A percentile compares a stretch with the other conserved stretches of the same genome.
phyloP scores from a whole-genome alignment of 305 asterid genomes.

The Fraxinus angustifolia region DNA sequence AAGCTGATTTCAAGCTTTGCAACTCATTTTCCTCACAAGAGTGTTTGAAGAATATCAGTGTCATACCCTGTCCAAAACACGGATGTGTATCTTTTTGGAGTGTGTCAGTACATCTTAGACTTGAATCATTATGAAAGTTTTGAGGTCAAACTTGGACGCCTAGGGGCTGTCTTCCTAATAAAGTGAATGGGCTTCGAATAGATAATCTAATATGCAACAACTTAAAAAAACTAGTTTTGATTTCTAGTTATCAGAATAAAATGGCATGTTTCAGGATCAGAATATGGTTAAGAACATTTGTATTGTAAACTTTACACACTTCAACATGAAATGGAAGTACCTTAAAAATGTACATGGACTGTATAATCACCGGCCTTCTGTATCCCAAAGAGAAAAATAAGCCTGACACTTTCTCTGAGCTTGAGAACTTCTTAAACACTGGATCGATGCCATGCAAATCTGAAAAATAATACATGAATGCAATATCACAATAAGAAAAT shows the following conservation, averaged over 20 bases:
- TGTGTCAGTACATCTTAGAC: not conserved
- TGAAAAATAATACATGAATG: constrained; percentile 32
- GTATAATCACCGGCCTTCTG: constrained; percentile 65
- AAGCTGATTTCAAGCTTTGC: too few species aligned
- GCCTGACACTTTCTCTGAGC: constrained; percentile 51
- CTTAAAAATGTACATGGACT: constrained; percentile 97
- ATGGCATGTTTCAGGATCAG: not conserved
- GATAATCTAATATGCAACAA: not conserved
- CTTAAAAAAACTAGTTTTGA: not conserved
- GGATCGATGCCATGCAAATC: constrained; percentile 75
- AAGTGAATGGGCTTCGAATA: not conserved
- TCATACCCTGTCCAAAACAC: not conserved
- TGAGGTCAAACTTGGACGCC: not conserved
- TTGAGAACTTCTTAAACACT: constrained; percentile 63
- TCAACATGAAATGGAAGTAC: constrained; percentile 30
- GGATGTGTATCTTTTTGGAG: not conserved
- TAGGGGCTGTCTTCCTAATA: not conserved
- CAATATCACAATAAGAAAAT: not conserved
- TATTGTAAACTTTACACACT: not conserved
- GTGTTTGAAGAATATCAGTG: not conserved
- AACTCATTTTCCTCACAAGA: too few species aligned
- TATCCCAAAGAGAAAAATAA: constrained; percentile 60
- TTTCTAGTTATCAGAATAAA: not conserved
- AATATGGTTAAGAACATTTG: not conserved
- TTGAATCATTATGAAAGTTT: not conserved